A percentile compares a stretch with the other conserved stretches of the same genome.
phyloP scores from a whole-genome alignment of 352 stramenopile species.

The Pythium dissotocum region DNA sequence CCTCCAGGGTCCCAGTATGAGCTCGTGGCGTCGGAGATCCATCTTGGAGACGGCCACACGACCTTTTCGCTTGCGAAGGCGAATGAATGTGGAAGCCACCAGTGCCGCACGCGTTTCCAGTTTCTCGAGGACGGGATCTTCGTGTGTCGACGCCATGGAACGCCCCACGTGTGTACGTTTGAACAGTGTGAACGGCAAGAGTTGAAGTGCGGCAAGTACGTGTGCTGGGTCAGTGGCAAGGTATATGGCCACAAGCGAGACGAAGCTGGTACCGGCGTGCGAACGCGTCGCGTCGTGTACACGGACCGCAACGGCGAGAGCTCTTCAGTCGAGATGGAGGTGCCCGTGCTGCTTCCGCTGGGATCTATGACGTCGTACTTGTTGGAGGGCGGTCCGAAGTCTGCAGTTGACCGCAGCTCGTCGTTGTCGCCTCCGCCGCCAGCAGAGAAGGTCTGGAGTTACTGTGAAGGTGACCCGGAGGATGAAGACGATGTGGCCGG shows the following conservation, averaged over 20 bases:
- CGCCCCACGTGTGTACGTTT: constrained; percentile 73
- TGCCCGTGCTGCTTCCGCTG: constrained; percentile 64
- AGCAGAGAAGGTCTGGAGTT: constrained; percentile 47
- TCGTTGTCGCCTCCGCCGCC: constrained; percentile 67
- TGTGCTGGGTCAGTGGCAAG: constrained; percentile 68
- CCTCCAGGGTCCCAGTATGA: constrained; percentile 19
- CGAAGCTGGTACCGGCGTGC: constrained; percentile 59
- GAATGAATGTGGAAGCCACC: constrained; percentile 38
- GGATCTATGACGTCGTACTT: constrained; percentile 64
- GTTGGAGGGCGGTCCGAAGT: constrained; percentile 42
- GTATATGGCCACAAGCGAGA: constrained; percentile 67
- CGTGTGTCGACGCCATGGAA: constrained; percentile 63
- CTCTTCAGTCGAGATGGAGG: constrained; percentile 69
- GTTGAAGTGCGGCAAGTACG: constrained; percentile 50
- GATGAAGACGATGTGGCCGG: constrained; percentile 23
- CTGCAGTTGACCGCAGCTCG: constrained; percentile 29
- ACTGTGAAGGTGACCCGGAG: constrained; percentile 21
- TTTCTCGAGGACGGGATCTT: constrained; percentile 78
- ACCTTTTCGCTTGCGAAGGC: constrained; percentile 53
- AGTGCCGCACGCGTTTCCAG: constrained; percentile 50
- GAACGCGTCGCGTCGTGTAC: constrained; percentile 61
- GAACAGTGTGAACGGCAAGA: constrained; percentile 69
- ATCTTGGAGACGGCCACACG: constrained; percentile 57
- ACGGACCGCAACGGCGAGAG: constrained; percentile 53
- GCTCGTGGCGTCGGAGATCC: constrained; percentile 54